These are phyloP conservation scores for Monarda citriodora DNA, from an alignment of 305 asterid genomes.

Conservation along the genomic window DNA sequence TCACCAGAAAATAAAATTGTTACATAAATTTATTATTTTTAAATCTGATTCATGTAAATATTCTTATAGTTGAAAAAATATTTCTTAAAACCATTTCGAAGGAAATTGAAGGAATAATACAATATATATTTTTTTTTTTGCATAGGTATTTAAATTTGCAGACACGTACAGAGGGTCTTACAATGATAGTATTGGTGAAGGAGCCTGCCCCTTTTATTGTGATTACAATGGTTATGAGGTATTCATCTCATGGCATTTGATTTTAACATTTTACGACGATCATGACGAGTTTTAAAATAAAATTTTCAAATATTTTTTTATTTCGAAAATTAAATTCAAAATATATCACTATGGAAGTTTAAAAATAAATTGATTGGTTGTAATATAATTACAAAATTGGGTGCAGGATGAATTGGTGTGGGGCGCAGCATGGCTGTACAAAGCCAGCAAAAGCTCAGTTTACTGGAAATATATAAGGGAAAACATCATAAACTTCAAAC, in stretches of 20 bases:
- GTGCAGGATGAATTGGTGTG: slow-evolving; percentile 47
- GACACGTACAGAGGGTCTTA: slow-evolving; percentile 67
- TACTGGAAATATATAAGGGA: slow-evolving; percentile 34
- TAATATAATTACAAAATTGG: neutral
- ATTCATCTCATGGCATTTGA: no score
- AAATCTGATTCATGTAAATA: neutral
- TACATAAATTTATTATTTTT: no score
- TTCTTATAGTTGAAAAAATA: no score
- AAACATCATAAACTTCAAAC: slow-evolving; percentile 27
- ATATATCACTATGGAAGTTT: no score
- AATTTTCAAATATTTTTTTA: no score
- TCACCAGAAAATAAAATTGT: neutral
- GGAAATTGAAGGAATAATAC: no score
- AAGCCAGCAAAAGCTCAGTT: slow-evolving; percentile 28
- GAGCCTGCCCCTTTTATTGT: slow-evolving; percentile 43
- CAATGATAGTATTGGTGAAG: slow-evolving; percentile 45
- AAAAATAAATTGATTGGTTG: no score
- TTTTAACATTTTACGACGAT: no score
- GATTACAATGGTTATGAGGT: slow-evolving; percentile 36
- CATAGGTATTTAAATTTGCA: slow-evolving; percentile 70
- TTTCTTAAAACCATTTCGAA: no score
- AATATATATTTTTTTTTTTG: neutral
- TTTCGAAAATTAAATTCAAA: no score
- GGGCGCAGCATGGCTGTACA: slow-evolving; percentile 49
- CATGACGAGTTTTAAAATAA: no score